phyloP scores from a whole-genome alignment of 192 early-diverging fungal genomes.

The Coemansia sp. region DNA sequence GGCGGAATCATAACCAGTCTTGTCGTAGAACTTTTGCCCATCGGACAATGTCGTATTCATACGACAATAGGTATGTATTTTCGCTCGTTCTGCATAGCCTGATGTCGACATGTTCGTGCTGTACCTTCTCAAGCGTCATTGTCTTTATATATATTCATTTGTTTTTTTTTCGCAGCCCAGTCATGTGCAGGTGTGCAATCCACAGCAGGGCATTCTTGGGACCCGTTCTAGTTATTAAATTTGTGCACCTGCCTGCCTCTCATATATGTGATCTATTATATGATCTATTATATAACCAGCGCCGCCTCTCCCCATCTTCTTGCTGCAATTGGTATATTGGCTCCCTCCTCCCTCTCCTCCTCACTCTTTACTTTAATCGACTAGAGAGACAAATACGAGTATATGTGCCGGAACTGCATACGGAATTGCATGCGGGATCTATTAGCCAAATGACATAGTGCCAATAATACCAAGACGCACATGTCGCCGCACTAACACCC shows the following conservation, averaged over 20 bases:
- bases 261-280: neutral
- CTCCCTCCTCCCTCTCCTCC: neutral
- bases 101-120: too few relatives aligned
- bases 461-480: too few relatives aligned
- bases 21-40: neutral
- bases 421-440: neutral
- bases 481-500: too few relatives aligned
- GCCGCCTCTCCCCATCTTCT: too few relatives aligned
- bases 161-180: too few relatives aligned
- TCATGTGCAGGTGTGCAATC: slow-evolving; percentile 5
- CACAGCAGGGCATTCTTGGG: neutral
- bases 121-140: too few relatives aligned
- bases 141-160: too few relatives aligned
- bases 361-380: neutral
- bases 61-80: slow-evolving; percentile 43
- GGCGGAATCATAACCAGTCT: neutral
- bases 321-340: slow-evolving; percentile 5
- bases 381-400: too few relatives aligned
- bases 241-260: neutral
- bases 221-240: neutral
- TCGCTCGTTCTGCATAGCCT: neutral
- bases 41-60: slow-evolving; percentile 43
- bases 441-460: neutral
- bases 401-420: neutral
- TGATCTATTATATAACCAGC: too few relatives aligned